Base-by-base conservation (phyloP, 192 early-diverging fungal species). In the Glomus cerebriforme region DNA sequence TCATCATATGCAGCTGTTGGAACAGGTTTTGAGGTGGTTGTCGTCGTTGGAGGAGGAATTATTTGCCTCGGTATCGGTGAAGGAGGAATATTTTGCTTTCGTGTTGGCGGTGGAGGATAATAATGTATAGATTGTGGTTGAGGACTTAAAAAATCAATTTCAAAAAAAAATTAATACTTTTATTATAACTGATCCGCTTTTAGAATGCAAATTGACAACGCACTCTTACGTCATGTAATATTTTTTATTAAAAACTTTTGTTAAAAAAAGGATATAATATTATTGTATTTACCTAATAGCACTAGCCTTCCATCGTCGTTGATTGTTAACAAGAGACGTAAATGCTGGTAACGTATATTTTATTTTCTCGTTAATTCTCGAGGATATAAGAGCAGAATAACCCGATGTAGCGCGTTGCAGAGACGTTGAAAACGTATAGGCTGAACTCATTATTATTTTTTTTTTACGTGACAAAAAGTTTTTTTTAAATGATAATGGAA, bases 1-100 rank as follows among this genome's bases (percentile, higher is more conserved):
- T 88, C 85, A 83, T 97, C 95, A 87, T 89, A 78, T 73, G 83
- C 82, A 83, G 85, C 79, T 73, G 86, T 80, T 22, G 69, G 35
- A 15, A 24, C 10, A 62, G 31, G 29, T 43, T 43, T 10, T 43
- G 39, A 12, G 1, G 10, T 43, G 10, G 65, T 22, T 7, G 49
- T 1, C 24, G 17, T 34, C 13, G 47, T 7, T 35, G 72, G 54
- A 27, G 19, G 7, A 22, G 58, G 72, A 24, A 59, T 59, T 9
- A 24, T 58, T 22, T 49, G 29, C 22, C 17, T 8, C 6, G 49
- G 7, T 35, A 1, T 24, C n/a, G 47, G 2, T 24, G 54, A 32
- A 12, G 22, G 29, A 9, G 73, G 72, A 12, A 73, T 73, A 7
- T 37, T 58, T 32, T 49, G 27, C 34, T 73, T 73, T n/a, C 37